Base-by-base conservation (phyloP, 2,329 filamentous ascomycete species). In the Tolypocladium capitatum region DNA sequence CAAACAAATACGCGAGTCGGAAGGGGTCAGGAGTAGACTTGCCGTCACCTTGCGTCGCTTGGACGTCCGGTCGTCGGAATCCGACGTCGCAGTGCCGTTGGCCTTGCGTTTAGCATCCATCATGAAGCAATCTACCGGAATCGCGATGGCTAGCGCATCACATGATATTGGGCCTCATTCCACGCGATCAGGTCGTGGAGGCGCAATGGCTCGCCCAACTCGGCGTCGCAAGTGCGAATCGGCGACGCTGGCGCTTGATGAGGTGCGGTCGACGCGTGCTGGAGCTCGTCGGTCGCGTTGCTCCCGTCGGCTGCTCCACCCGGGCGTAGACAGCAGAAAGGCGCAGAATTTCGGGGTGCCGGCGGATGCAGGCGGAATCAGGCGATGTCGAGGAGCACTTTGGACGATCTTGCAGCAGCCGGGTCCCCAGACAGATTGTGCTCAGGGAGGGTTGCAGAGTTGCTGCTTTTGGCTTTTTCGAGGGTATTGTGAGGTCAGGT, bases 71-170 rank as follows among this genome's bases (percentile, higher is more conserved):
- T 79, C 74, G 46, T 73, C 70, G 49, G 64, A 63, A 49, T 78
- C 74, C 43, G 64, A 64, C 45, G 61, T 52, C 48, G 67, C 66
- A 49, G 63, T 61, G 52, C 70, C 69, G 57, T 71, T 72, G 45
- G 73, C 72, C 58, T 78, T 79, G 54, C 75, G 72, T 65, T 79
- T 79, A 60, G 67, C 68, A 54, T 79, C 75, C 75, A 79, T 79
- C 43, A 52, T 63, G 53, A 52, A 48, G 48, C 49, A 48, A 43
- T 52, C 54, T 31, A 49, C 48, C 52, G 51, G 36, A 50, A 46
- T 61, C 56, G 59, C 57, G 34, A 50, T 48, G 52, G 47, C 51
- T 46, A 45, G 55, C 55, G 53, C 63, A 64, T 63, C 49, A 58
- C 54, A 58, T 47, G 48, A 45, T 41, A 49, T 41, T 44, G 24